These are phyloP conservation scores for Malus orientalis DNA, from an alignment of 306 rosid genomes.

Conservation along the genomic window DNA sequence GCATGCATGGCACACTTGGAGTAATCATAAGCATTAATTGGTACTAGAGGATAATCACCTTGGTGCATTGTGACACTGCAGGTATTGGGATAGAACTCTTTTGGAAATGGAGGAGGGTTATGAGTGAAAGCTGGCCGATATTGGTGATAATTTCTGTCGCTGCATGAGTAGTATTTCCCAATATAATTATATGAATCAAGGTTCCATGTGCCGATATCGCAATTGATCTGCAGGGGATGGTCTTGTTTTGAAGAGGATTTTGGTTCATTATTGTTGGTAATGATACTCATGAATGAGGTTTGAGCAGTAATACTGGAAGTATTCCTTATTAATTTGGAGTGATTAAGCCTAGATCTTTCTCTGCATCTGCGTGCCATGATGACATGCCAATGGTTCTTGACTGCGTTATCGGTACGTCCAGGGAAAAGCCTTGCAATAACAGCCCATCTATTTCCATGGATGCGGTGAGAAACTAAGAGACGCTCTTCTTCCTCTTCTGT, in stretches of 20 bases:
- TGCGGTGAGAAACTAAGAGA: conserved; percentile 60
- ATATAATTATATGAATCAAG: conserved; percentile 24
- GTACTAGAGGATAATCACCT: not conserved
- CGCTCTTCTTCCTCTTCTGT: conserved; percentile 86
- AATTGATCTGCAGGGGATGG: not conserved
- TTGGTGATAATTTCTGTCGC: not conserved
- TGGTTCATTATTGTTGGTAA: not conserved
- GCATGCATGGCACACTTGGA: not conserved
- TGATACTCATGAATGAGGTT: not conserved
- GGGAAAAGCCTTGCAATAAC: conserved; percentile 89
- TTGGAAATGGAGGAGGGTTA: not conserved
- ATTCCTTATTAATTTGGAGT: conserved; percentile 27
- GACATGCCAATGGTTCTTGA: conserved; percentile 97
- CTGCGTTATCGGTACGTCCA: conserved; percentile 89
- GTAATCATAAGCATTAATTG: not conserved
- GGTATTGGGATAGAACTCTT: not conserved
- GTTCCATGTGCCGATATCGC: conserved; percentile 7
- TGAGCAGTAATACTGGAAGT: not conserved
- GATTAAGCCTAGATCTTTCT: conserved; percentile 43
- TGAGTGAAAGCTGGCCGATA: not conserved
- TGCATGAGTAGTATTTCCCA: conserved; percentile 20
- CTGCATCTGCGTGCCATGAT: conserved; percentile 77
- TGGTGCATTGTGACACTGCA: not conserved
- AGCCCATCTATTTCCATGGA: conserved; percentile 92
- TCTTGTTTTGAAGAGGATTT: conserved; percentile 10